Base-by-base conservation (phyloP, 306 rosid genomes). In the Sicyos edulis region DNA sequence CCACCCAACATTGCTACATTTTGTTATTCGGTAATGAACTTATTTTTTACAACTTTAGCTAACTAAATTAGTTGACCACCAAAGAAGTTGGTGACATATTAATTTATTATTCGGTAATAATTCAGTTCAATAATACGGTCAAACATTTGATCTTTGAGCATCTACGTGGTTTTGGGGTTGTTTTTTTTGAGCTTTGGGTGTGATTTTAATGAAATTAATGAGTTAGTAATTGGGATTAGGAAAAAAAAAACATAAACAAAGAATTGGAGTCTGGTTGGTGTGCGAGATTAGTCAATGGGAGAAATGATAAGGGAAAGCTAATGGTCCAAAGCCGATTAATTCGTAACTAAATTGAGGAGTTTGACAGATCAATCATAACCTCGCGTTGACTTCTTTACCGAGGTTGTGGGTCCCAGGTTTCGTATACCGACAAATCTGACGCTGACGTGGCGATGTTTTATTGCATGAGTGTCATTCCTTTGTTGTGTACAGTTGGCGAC, bases 321-420 rank as follows among this genome's bases (percentile, higher is more conserved):
- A 49, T 69, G 59, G 22, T 69, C 58, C 58, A 69, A 69, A 69
- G 73, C 73, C 73, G 73, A 69, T 49, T 50, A 69, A 69, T 69
- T 69, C 73, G 73, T 69, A 69, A 69, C 73, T 69, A 50, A 69
- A 69, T 69, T 69, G 73, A 69, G 74, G 75, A 58, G 81, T 76
- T 51, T 76, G 79, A 69, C 76, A 56, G 60, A 51, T 77, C 71
- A 80, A 80, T 80, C 60, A 80, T 77, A 40, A 24, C 84, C n/a
- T 71, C 21, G 45, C 56, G 78, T 70, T 80, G 84, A 80, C 84
- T 80, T 80, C 45, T 7, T 13, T 21, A 47, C 52, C 78, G 7
- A 47, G 47, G 22, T 21, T 24, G 59, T 69, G 24, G 58, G 72
- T 2, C 45, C 73, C 54, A 17, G 24, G 15, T 14, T 49, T 15